Evolutionary conservation across 441 rosid genomes (phyloP), one percentile per base, ranked within the genome.

Genomic region (Hura crepitans): DNA sequence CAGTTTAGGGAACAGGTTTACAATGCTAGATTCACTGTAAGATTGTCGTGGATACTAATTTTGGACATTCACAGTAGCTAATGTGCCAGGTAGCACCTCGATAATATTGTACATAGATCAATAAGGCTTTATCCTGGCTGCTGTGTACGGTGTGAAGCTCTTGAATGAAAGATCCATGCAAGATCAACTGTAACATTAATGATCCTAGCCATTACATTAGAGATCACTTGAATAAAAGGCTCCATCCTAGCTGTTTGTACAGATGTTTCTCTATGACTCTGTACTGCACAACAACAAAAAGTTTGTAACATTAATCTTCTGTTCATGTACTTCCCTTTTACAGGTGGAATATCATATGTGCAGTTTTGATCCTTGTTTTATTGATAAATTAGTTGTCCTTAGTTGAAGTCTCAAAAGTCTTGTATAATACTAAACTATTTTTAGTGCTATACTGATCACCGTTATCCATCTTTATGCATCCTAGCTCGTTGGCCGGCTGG

Each of bases 401-500:
- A 5, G 47, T 62, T 6, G 45, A 2, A 2, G 1, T 23, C 30
- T 18, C 14, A 5, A 20, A 11, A n/a, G n/a, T 60, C 2, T 43
- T 12, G 42, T 13, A 42, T 15, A 28, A 17, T 39, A 2, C 22
- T 12, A 46, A 3, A 18, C 11, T 4, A 5, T 37, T 27, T 62
- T 18, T 31, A 55, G 7, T 62, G 22, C 14, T 35, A 17, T 15
- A n/a, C 30, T 28, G 54, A 57, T 53, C 66, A 70, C 9, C 35
- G 12, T 23, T 13, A 12, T 58, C 42, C 20, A 47, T 56, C n/a
- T 55, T 27, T 25, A 10, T 43, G 51, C 47, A 25, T 55, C 17
- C 72, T 82, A 95, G 97, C 82, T 95, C 74, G 96, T 95, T 23
- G 99, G 99, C 51, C 86, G 97, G 78, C 99, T 95, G 9, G 99